phyloP scores from a whole-genome alignment of 164 flowering plant genomes.

The Kalanchoe fedtschenkoi region DNA sequence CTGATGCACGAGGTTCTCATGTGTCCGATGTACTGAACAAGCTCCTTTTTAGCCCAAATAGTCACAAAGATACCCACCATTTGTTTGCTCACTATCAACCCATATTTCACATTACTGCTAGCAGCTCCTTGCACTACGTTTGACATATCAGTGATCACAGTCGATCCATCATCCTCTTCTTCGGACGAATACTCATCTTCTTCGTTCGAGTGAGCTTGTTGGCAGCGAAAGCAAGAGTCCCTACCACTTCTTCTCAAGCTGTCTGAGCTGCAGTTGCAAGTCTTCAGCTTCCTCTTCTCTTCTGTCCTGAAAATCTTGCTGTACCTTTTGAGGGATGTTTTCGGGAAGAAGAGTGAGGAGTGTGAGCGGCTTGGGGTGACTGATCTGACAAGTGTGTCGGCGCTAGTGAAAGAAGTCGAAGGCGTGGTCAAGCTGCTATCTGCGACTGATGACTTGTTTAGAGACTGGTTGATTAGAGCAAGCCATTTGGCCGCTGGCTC shows the following conservation, averaged over 20 bases:
- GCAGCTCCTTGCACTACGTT: conserved; percentile 5
- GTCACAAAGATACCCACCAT: conserved; percentile 85
- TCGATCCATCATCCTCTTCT: conserved; percentile 47
- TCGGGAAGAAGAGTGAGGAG: conserved; percentile 38
- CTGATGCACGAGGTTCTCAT: conserved; percentile 44
- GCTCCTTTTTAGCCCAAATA: conserved; percentile 58
- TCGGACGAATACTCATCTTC: conserved; percentile 40
- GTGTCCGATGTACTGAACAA: conserved; percentile 54
- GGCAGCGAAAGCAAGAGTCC: conserved; percentile 52
- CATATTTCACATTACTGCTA: conserved; percentile 28
- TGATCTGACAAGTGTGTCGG: background rate
- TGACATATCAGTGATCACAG: conserved; percentile 10
- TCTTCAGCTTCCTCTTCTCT: conserved; percentile 35
- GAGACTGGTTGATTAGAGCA: conserved; percentile 3
- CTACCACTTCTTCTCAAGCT: conserved; percentile 34
- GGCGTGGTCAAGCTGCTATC: background rate
- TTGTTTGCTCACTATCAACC: conserved; percentile 59
- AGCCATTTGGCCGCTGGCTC: background rate
- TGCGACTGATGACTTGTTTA: background rate
- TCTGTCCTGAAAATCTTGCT: conserved; percentile 51
- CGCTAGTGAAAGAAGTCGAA: background rate
- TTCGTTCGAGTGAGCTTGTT: conserved; percentile 20
- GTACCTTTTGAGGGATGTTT: conserved; percentile 46
- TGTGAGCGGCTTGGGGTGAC: too few species aligned
- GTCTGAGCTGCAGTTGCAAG: conserved; percentile 48